Evolutionary conservation across 2,329 filamentous ascomycete species (phyloP), one percentile per base, ranked within the genome.

Genomic region (Arthrobotrys sinensis): DNA sequence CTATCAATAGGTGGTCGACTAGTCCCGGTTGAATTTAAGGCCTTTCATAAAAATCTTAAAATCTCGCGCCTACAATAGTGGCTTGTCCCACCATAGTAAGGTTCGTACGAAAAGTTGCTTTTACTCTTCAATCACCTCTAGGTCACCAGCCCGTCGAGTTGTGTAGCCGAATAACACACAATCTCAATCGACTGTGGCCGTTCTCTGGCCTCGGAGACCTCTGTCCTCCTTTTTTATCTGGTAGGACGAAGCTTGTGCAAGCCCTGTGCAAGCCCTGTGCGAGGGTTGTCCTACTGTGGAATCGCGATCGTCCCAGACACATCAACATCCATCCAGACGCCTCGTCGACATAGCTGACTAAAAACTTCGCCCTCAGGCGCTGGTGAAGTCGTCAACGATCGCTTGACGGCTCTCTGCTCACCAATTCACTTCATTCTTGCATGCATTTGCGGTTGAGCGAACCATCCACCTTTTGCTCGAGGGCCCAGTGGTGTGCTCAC

Each of bases 71-170:
- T 55, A 55, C 38, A 34, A 19, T 34, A 57, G 68, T 64, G 48
- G 68, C 57, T 55, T 72, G 66, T 70, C 46, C 68, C 57, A 73
- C 69, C 62, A 55, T 24, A 57, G 52, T 43, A 40, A 65, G 69
- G 50, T 50, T 73, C 69, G 69, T 73, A 66, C 69, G 69, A 66
- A 50, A 19, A 19, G 32, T 50, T 64, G 21, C 53, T 19, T 43
- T 52, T 38, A 38, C 32, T 21, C 16, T 57, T 57, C 52, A 38
- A 38, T 38, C 28, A 16, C 36, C 28, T 57, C 52, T 45, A n/a
- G 48, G 52, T 68, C 38, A 14, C 34, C 38, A 46, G 28, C 24
- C 48, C 48, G 48, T 52, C 40, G 50, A n/a, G n/a, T n/a, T 71
- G 45, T 46, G 55, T 43, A 60, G 55, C 55, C 36, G 21, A 43